Conservation (phyloP, 129 eudicot genomes). For the Escallonia rubra region DNA sequence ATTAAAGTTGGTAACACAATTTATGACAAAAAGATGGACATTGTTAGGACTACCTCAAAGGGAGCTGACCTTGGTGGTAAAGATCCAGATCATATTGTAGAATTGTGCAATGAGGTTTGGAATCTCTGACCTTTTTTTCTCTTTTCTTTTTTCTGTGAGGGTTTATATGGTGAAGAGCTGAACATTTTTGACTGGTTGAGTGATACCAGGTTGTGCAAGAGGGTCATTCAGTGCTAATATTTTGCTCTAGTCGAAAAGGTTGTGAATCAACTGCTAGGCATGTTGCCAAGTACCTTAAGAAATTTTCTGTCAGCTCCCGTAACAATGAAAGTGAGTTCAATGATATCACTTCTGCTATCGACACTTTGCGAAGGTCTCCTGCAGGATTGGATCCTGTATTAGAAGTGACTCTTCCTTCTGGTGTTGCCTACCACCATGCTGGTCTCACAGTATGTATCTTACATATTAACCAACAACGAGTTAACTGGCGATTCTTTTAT, state of each 20-base stretch:
- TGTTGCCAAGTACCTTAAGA: conserved; percentile 70
- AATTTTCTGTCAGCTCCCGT: conserved; percentile 37
- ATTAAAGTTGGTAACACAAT: conserved; percentile 83
- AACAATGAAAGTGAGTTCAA: conserved; percentile 47
- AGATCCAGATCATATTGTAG: conserved; percentile 93
- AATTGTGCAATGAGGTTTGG: conserved; percentile 90
- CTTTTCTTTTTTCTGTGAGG: not conserved
- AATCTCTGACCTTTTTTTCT: not conserved
- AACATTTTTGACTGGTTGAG: conserved; percentile 5
- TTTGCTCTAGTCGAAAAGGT: conserved; percentile 97
- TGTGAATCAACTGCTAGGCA: conserved; percentile 98
- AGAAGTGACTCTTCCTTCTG: conserved; percentile 75
- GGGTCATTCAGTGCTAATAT: conserved; percentile 86
- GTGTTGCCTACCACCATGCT: conserved; percentile 99
- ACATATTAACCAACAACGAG: not conserved
- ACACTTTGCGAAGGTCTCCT: conserved; percentile 77
- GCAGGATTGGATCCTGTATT: conserved; percentile 88
- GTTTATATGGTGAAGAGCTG: conserved; percentile 15
- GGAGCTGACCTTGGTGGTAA: conserved; percentile 84
- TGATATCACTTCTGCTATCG: conserved; percentile 68
- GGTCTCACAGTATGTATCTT: conserved; percentile 76
- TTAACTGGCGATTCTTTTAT: no score
- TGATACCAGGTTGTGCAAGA: conserved; percentile 85
- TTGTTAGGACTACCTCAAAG: conserved; percentile 65
- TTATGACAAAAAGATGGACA: conserved; percentile 69